Percentiles rank a stretch among this genome's conserved stretches.
Evolutionary conservation across 1,284 basidiomycete genomes (phyloP).

Genomic region (Ceratobasidium sp.): DNA sequence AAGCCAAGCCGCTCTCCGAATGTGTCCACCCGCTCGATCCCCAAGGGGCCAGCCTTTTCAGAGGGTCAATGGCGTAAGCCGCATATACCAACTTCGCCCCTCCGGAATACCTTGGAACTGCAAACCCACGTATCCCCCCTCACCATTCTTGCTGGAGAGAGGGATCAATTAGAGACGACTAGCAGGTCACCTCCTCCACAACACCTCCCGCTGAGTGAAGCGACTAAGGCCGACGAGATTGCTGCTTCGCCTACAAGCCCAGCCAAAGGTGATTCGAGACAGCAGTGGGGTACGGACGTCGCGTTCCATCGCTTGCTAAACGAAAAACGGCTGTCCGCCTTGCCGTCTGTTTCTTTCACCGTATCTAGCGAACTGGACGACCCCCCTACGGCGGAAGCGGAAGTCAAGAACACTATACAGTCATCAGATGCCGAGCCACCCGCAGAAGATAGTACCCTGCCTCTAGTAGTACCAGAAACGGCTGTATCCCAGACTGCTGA

Average conservation of each 20-base stretch:
- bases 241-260: slow-evolving; percentile 48
- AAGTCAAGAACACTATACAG: neutral
- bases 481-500: neutral
- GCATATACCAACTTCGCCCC: slow-evolving; percentile 39
- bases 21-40: slow-evolving; percentile 24
- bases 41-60: slow-evolving; percentile 52
- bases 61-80: slow-evolving; percentile 54
- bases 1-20: slow-evolving; percentile 22
- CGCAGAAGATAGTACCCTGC: neutral
- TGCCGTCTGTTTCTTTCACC: slow-evolving; percentile 64
- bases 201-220: slow-evolving; percentile 47
- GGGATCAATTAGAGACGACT: slow-evolving; percentile 62
- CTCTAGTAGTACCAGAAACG: neutral
- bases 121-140: slow-evolving; percentile 5
- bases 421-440: neutral
- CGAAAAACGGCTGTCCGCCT: slow-evolving; percentile 50
- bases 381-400: neutral
- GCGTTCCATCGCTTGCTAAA: slow-evolving; percentile 62
- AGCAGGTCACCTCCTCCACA: slow-evolving; percentile 75
- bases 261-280: slow-evolving; percentile 66
- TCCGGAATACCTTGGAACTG: slow-evolving; percentile 40
- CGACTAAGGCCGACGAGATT: slow-evolving; percentile 50
- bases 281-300: slow-evolving; percentile 76
- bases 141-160: slow-evolving; percentile 43
- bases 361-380: slow-evolving; percentile 75